phyloP scores from a whole-genome alignment of 345 rosid genomes.

The Isatis tinctoria region DNA sequence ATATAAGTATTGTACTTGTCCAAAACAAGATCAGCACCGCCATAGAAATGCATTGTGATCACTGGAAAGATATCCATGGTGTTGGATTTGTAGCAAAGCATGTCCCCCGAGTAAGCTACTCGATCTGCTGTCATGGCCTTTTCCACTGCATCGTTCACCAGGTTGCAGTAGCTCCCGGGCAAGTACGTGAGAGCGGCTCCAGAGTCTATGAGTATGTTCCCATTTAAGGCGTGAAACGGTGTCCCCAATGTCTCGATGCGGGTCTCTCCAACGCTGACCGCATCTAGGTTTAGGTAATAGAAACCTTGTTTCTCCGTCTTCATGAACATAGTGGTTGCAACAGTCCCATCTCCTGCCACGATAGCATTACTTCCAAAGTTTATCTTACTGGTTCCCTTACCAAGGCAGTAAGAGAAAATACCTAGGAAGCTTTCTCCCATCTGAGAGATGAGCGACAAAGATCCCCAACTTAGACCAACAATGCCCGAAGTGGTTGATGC shows the following conservation, averaged over 20 bases:
- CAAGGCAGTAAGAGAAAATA: slow-evolving; percentile 16
- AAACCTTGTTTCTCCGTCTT: not conserved
- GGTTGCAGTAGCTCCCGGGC: not conserved
- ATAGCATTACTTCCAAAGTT: not conserved
- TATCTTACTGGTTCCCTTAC: slow-evolving; percentile 18
- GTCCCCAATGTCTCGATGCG: slow-evolving; percentile 17
- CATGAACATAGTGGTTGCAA: not conserved
- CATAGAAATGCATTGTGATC: slow-evolving; percentile 2
- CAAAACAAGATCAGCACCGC: not conserved
- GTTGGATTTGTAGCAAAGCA: not conserved
- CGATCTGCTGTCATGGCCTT: not conserved
- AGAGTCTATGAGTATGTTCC: slow-evolving; percentile 11
- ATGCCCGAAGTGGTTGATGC: not conserved
- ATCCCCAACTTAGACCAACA: not conserved
- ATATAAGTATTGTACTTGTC: not conserved
- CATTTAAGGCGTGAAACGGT: not conserved
- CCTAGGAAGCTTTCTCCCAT: not conserved
- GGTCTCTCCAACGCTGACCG: not conserved
- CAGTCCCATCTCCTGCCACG: not conserved
- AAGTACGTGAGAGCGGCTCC: not conserved
- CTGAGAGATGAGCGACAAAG: slow-evolving; percentile 2
- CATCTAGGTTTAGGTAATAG: slow-evolving; percentile 17
- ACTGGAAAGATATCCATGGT: not conserved
- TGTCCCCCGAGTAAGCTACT: not conserved
- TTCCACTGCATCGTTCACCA: not conserved